phyloP scores from a whole-genome alignment of 805 yeast genomes.

The Ogataea pilisensis region DNA sequence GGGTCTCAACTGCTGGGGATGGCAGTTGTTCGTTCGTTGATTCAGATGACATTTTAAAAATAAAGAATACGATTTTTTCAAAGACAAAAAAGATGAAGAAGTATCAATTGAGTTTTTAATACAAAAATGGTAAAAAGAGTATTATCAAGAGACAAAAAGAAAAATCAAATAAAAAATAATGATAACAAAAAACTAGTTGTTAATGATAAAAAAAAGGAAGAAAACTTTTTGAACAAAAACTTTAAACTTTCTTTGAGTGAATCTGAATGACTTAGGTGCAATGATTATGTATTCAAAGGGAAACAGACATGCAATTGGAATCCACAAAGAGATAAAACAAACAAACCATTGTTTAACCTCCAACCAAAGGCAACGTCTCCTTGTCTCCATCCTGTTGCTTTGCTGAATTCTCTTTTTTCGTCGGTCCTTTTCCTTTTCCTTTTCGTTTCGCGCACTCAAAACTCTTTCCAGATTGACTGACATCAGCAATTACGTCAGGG shows the following conservation, averaged over 20 bases:
- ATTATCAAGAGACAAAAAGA: neutral
- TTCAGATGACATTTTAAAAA: constrained; percentile 2
- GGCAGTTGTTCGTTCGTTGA: neutral
- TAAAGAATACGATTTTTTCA: too few species aligned
- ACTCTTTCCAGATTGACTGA: too few species aligned
- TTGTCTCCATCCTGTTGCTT: too few species aligned
- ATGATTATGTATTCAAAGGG: neutral
- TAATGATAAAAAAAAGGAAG: too few species aligned
- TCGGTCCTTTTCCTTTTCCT: too few species aligned
- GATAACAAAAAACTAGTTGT: neutral
- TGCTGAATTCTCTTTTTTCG: too few species aligned
- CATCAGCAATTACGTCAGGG: too few species aligned
- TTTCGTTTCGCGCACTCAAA: too few species aligned
- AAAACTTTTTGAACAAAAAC: neutral
- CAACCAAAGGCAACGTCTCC: neutral
- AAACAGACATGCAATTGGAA: too few species aligned
- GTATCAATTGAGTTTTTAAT: neutral
- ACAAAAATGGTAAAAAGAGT: neutral
- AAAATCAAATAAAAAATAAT: neutral
- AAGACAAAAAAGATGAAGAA: too few species aligned
- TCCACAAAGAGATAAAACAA: neutral
- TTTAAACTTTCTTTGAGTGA: neutral
- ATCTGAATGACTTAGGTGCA: neutral
- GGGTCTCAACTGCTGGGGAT: neutral
- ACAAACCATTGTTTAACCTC: neutral